A percentile compares a stretch with the other conserved stretches of the same genome.
phyloP scores from a whole-genome alignment of 306 rosid genomes.

The Pterocarpus santalinus region DNA sequence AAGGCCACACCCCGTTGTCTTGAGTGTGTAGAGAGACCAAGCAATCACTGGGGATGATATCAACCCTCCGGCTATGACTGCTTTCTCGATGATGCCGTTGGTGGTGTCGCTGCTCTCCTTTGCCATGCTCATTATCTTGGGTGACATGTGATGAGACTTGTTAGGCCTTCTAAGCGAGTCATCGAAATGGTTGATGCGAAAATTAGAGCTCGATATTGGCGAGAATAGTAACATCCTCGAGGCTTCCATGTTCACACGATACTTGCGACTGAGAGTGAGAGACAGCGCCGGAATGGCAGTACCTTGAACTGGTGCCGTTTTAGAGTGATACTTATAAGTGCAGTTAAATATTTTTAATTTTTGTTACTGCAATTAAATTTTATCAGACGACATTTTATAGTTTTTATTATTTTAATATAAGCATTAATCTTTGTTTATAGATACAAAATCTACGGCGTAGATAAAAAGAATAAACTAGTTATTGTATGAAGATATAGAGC shows the following conservation, averaged over 20 bases:
- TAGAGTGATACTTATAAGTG: too few relatives aligned
- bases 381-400: too few relatives aligned
- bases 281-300: too few relatives aligned
- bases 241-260: slow-evolving; percentile 44
- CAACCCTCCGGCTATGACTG: slow-evolving; percentile 80
- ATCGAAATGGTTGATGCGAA: slow-evolving; percentile 1
- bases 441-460: too few relatives aligned
- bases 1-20: slow-evolving; percentile 90
- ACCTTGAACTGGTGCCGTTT: too few relatives aligned
- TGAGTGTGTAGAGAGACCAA: slow-evolving; percentile 93
- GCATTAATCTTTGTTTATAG: too few relatives aligned
- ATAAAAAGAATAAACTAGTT: too few relatives aligned
- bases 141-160: slow-evolving; percentile 29
- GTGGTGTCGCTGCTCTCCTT: slow-evolving; percentile 62
- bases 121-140: slow-evolving; percentile 67
- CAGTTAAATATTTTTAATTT: too few relatives aligned
- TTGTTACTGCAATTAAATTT: too few relatives aligned
- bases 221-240: slow-evolving; percentile 59
- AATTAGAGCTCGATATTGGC: slow-evolving; percentile 44
- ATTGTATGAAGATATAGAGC: too few relatives aligned
- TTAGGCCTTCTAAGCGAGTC: slow-evolving; percentile 21
- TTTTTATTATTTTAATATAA: too few relatives aligned
- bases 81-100: slow-evolving; percentile 59
- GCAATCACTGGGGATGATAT: slow-evolving; percentile 81
- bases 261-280: too few relatives aligned